phyloP scores from a whole-genome alignment of 306 rosid genomes.

The Vachellia pachyceras region DNA sequence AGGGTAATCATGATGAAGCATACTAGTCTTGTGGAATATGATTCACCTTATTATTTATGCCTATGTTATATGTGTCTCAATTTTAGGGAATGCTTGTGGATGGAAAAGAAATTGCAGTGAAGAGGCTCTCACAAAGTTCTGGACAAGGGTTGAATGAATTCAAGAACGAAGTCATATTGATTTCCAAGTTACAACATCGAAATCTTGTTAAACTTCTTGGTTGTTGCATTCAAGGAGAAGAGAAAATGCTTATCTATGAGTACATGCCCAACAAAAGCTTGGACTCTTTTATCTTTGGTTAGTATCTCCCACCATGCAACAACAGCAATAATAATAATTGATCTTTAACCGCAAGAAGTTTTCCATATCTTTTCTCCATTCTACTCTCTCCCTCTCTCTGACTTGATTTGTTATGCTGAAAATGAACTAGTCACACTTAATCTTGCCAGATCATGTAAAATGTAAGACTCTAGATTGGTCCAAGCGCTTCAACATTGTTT shows the following conservation, averaged over 20 bases:
- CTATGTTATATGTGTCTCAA: neutral
- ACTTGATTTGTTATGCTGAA: neutral
- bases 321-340: neutral
- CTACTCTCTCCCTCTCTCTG: neutral
- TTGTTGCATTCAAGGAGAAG: slow-evolving; percentile 41
- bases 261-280: slow-evolving; percentile 48
- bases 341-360: neutral
- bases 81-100: slow-evolving; percentile 39
- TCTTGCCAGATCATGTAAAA: slow-evolving; percentile 43
- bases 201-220: slow-evolving; percentile 47
- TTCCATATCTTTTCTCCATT: neutral
- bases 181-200: slow-evolving; percentile 45
- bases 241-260: slow-evolving; percentile 45
- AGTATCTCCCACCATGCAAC: neutral
- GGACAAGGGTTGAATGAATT: slow-evolving; percentile 47
- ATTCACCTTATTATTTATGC: neutral
- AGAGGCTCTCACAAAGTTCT: slow-evolving; percentile 47
- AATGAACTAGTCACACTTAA: neutral
- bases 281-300: slow-evolving; percentile 43
- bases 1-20: slow-evolving; percentile 38
- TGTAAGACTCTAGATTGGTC: slow-evolving; percentile 46
- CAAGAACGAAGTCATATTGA: slow-evolving; percentile 44
- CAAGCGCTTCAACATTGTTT: slow-evolving; percentile 47
- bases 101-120: slow-evolving; percentile 43
- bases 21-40: neutral